Conservation (phyloP, 2,329 filamentous ascomycete genomes). For the Hypoxylon sp. region DNA sequence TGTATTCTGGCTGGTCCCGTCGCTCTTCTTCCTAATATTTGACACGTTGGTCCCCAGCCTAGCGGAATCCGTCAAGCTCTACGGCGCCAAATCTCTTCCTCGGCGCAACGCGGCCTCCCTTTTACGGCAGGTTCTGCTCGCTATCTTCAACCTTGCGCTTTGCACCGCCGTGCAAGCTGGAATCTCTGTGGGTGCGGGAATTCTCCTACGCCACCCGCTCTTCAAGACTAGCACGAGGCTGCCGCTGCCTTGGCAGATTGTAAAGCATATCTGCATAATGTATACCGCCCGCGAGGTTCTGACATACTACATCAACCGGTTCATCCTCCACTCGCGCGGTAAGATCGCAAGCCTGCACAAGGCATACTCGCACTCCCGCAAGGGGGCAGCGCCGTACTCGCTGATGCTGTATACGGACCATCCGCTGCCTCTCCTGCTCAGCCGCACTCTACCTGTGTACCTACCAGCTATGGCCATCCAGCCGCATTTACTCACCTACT, state of each 20-base stretch:
- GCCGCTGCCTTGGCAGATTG: slow-evolving; percentile 66
- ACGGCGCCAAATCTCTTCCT: slow-evolving; percentile 66
- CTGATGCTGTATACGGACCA: slow-evolving; percentile 77
- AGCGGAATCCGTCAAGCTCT: slow-evolving; percentile 76
- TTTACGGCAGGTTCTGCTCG: slow-evolving; percentile 57
- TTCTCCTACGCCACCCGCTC: slow-evolving; percentile 55
- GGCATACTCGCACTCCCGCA: slow-evolving; percentile 65
- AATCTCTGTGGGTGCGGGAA: slow-evolving; percentile 56
- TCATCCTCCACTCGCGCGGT: slow-evolving; percentile 70
- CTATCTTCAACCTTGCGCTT: slow-evolving; percentile 61
- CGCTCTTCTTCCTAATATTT: slow-evolving; percentile 78
- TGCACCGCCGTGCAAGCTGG: slow-evolving; percentile 60
- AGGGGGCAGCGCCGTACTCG: slow-evolving; percentile 68
- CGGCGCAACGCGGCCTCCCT: slow-evolving; percentile 57
- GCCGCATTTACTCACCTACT: slow-evolving; percentile 79
- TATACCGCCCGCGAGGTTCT: slow-evolving; percentile 67
- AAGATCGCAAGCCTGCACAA: slow-evolving; percentile 59
- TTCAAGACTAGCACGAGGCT: slow-evolving; percentile 64
- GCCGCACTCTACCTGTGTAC: slow-evolving; percentile 74
- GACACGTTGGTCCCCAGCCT: slow-evolving; percentile 79
- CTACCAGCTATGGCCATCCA: slow-evolving; percentile 74
- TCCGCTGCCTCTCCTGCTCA: slow-evolving; percentile 72
- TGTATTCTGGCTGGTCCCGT: slow-evolving; percentile 80
- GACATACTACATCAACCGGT: slow-evolving; percentile 81
- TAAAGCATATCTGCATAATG: slow-evolving; percentile 62